Conservation (phyloP, 164 flowering plant species). For the Aristolochia californica region DNA sequence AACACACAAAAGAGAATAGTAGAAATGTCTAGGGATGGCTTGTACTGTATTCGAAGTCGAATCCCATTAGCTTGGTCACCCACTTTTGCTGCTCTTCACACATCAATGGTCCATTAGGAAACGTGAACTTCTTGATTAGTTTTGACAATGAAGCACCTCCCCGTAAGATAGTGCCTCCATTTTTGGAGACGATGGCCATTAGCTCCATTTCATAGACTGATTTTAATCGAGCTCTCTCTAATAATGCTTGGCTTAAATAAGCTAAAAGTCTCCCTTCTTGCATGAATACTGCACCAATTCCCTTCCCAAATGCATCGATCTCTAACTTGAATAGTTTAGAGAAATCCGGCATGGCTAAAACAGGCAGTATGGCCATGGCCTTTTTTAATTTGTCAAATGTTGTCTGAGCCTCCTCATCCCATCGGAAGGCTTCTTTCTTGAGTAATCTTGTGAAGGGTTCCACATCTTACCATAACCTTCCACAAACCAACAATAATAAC, state of each 20-base stretch:
- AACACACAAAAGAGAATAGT: neutral
- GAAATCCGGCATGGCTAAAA: neutral
- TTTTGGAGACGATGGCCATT: neutral
- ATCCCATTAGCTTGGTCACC: neutral
- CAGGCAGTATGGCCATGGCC: neutral
- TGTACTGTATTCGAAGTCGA: neutral
- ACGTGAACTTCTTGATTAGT: neutral
- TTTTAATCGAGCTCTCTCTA: neutral
- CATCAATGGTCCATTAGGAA: neutral
- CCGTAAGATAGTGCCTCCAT: no score
- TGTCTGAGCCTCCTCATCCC: neutral
- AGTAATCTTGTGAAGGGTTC: neutral
- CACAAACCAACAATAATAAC: neutral
- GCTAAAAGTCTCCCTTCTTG: neutral
- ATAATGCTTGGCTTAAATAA: no score
- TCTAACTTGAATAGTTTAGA: neutral
- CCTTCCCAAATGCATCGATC: neutral
- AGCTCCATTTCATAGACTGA: neutral
- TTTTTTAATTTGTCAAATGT: neutral
- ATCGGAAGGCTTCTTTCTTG: neutral
- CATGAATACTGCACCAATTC: neutral
- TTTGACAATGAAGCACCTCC: neutral
- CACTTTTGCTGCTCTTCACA: neutral
- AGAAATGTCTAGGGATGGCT: neutral
- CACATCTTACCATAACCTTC: neutral